Percentiles rank a stretch among this genome's conserved stretches.
Conservation (phyloP, 208 protist genomes). For the Trichomonas vaginalis region DNA sequence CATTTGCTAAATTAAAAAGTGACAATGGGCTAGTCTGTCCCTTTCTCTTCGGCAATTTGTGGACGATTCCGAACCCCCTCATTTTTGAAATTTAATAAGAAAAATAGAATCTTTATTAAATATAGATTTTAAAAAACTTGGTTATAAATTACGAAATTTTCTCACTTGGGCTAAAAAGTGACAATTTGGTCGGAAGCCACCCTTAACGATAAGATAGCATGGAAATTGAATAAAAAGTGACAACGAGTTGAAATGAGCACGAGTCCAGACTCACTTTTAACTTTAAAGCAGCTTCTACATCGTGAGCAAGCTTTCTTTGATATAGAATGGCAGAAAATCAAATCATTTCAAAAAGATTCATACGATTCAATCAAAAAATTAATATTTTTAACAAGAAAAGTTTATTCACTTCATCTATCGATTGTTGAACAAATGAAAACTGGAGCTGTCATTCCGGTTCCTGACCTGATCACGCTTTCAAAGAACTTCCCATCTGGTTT, state of each 20-base stretch:
- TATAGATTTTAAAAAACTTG: too few species aligned
- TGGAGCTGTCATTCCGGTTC: not conserved
- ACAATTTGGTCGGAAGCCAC: too few species aligned
- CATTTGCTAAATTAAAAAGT: too few species aligned
- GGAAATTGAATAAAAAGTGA: not conserved
- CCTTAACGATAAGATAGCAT: too few species aligned
- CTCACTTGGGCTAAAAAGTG: too few species aligned
- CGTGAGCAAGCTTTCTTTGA: not conserved
- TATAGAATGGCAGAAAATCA: not conserved
- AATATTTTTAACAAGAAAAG: not conserved
- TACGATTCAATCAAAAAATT: constrained; percentile 9
- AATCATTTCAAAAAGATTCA: not conserved
- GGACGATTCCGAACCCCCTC: too few species aligned
- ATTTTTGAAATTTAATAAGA: too few species aligned
- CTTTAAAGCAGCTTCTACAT: not conserved
- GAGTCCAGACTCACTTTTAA: not conserved
- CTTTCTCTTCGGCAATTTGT: too few species aligned
- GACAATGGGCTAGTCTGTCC: too few species aligned
- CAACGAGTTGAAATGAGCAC: not conserved
- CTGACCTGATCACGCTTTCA: not conserved
- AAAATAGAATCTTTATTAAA: too few species aligned
- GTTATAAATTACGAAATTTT: too few species aligned
- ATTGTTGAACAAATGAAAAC: not conserved
- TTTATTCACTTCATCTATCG: constrained; percentile 7
- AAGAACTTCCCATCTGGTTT: not conserved